A percentile compares a stretch with the other conserved stretches of the same genome.
Conservation (phyloP, 768 basidiomycete species). For the Infundibulicybe gibba region DNA sequence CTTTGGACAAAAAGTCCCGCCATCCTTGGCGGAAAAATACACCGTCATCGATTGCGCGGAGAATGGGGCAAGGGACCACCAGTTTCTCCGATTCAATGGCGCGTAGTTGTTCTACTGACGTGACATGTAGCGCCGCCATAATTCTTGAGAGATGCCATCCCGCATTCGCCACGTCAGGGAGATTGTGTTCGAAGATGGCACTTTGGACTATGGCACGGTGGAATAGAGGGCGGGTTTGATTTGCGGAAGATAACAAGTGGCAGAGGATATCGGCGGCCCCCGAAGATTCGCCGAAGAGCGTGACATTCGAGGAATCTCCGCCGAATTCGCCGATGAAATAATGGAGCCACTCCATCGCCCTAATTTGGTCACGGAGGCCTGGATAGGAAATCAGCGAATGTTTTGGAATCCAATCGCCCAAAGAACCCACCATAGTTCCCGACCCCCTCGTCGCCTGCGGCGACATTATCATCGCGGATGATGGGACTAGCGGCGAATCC, state of each 20-base stretch:
- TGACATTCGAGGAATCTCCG: conserved; percentile 59
- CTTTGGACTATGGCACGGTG: conserved; percentile 77
- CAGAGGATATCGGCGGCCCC: conserved; percentile 57
- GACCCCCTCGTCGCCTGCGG: conserved; percentile 63
- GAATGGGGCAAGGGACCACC: conserved; percentile 41
- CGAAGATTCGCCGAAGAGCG: conserved; percentile 46
- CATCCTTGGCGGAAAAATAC: conserved; percentile 63
- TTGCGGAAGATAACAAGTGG: conserved; percentile 61
- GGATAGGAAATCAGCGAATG: conserved; percentile 6
- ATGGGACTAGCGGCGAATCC: conserved; percentile 70
- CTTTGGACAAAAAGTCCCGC: conserved; percentile 42
- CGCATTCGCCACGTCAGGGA: conserved; percentile 56
- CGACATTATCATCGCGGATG: conserved; percentile 64
- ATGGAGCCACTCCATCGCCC: conserved; percentile 62
- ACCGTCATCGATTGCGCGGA: conserved; percentile 66
- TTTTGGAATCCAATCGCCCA: background rate
- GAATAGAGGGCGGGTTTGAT: conserved; percentile 60
- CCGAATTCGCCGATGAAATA: conserved; percentile 60
- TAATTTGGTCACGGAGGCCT: conserved; percentile 66
- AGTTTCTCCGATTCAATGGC: conserved; percentile 55
- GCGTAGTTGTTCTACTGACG: conserved; percentile 61
- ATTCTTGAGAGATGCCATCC: conserved; percentile 67
- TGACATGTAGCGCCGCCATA: conserved; percentile 51
- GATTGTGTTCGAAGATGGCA: conserved; percentile 55
- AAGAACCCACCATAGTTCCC: conserved; percentile 68